These are phyloP conservation scores for Puccinellia tenuiflora DNA, from an alignment of 176 grass and related monocot species.

Conservation along the genomic window DNA sequence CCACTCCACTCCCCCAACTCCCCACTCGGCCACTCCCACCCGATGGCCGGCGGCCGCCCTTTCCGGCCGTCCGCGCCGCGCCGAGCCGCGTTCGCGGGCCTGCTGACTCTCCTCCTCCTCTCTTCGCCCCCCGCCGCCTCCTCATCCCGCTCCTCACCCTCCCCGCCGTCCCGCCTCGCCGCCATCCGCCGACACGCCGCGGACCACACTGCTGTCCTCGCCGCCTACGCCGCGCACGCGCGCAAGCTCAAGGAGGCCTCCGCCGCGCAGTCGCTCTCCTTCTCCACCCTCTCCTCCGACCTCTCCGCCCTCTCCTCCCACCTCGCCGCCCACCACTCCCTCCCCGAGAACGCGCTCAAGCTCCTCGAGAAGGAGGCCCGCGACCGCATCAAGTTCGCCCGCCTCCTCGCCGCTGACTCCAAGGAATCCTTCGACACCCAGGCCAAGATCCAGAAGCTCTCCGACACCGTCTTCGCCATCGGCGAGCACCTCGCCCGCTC, in stretches of 20 bases:
- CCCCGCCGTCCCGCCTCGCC: slow-evolving; percentile 45
- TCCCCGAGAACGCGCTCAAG: slow-evolving; percentile 43
- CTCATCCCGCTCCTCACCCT: no score
- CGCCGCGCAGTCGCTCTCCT: slow-evolving; percentile 65
- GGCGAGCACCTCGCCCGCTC: slow-evolving; percentile 72
- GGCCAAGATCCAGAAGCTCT: slow-evolving; percentile 94
- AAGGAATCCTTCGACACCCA: slow-evolving; percentile 93
- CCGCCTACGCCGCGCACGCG: slow-evolving; percentile 65
- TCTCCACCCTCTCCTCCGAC: slow-evolving; percentile 60
- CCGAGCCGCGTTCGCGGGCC: no score
- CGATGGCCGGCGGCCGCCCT: slow-evolving; percentile 79
- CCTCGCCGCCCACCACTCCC: slow-evolving; percentile 30
- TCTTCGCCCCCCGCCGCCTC: no score
- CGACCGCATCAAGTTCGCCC: slow-evolving; percentile 76
- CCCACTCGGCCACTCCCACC: background rate
- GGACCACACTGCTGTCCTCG: slow-evolving; percentile 74
- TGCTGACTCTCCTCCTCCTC: no score
- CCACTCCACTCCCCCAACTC: background rate
- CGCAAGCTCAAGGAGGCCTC: slow-evolving; percentile 85
- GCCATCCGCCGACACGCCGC: slow-evolving; percentile 59
- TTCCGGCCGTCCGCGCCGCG: no score
- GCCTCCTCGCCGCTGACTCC: slow-evolving; percentile 65
- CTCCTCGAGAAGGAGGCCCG: slow-evolving; percentile 85
- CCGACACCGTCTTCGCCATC: slow-evolving; percentile 93
- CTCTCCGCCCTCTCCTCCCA: slow-evolving; percentile 57